These are phyloP conservation scores for Viridothelium virens DNA, from an alignment of 495 filamentous ascomycete species.

Conservation along the genomic window DNA sequence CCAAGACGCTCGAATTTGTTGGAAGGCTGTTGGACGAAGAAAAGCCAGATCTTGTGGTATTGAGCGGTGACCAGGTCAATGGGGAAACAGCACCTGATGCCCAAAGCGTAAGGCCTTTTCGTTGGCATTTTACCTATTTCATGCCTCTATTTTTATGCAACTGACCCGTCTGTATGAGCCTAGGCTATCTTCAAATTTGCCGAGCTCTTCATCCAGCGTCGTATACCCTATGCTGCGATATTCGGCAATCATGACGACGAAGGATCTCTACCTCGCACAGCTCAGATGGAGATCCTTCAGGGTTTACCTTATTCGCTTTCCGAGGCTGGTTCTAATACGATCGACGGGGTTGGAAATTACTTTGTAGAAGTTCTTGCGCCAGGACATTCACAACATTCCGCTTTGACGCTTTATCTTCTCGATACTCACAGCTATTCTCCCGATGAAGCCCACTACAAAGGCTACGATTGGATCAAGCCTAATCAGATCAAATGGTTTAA, in stretches of 20 bases:
- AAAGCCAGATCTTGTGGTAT: slow-evolving; percentile 81
- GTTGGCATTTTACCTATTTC: not conserved
- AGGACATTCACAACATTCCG: slow-evolving; percentile 71
- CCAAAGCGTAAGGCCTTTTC: slow-evolving; percentile 53
- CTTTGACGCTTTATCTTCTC: slow-evolving; percentile 85
- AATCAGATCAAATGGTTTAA: slow-evolving; percentile 94
- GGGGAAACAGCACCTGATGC: slow-evolving; percentile 85
- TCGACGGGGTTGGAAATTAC: slow-evolving; percentile 93
- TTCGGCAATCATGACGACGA: slow-evolving; percentile 98
- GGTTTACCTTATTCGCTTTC: slow-evolving; percentile 84
- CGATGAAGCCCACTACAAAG: slow-evolving; percentile 72
- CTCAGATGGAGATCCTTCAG: slow-evolving; percentile 77
- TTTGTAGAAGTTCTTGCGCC: slow-evolving; percentile 81
- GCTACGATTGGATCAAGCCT: slow-evolving; percentile 95
- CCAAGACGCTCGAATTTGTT: slow-evolving; percentile 85
- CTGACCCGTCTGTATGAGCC: not conserved
- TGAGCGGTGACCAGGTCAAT: slow-evolving; percentile 92
- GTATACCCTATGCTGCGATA: slow-evolving; percentile 86
- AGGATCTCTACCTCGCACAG: slow-evolving; percentile 63
- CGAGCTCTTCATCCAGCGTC: slow-evolving; percentile 72
- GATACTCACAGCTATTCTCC: slow-evolving; percentile 91
- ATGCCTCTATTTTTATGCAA: not conserved
- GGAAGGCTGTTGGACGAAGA: slow-evolving; percentile 75
- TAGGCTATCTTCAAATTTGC: slow-evolving; percentile 89
- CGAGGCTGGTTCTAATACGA: slow-evolving; percentile 65